Evolutionary conservation across 495 filamentous ascomycete species (phyloP).

Genomic region (Penicillium samsonianum): DNA sequence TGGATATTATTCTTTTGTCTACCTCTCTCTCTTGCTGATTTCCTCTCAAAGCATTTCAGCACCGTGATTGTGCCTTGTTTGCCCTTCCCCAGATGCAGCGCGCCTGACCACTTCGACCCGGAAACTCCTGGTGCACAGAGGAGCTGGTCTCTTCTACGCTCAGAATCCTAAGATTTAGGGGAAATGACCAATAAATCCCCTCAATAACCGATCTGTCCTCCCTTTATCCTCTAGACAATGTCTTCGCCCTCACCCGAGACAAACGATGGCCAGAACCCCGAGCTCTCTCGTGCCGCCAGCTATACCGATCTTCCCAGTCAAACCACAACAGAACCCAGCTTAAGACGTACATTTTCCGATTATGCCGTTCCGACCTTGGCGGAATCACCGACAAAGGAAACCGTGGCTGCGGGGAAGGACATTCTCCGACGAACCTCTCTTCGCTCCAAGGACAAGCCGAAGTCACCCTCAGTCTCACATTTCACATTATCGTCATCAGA

Average conservation of each 20-base stretch:
- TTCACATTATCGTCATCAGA: conserved; percentile 41
- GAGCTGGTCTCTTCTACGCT: conserved; percentile 45
- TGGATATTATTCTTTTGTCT: conserved; percentile 3
- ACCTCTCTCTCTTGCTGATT: background rate
- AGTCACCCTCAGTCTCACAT: conserved; percentile 36
- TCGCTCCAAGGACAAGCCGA: conserved; percentile 39
- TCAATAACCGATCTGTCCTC: conserved; percentile 13
- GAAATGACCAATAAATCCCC: conserved; percentile 33
- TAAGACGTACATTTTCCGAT: conserved; percentile 51
- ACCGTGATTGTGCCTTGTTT: conserved; percentile 11
- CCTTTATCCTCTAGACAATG: conserved; percentile 30
- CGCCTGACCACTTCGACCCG: conserved; percentile 25
- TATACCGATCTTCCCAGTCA: conserved; percentile 45
- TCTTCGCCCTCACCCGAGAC: conserved; percentile 34
- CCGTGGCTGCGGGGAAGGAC: conserved; percentile 47
- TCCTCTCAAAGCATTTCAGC: background rate
- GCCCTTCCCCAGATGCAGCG: conserved; percentile 23
- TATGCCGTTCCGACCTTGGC: conserved; percentile 36
- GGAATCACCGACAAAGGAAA: conserved; percentile 46
- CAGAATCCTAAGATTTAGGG: conserved; percentile 7
- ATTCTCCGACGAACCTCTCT: conserved; percentile 48
- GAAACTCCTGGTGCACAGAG: conserved; percentile 37
- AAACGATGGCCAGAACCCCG: conserved; percentile 31
- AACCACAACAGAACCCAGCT: conserved; percentile 20
- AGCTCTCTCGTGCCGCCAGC: conserved; percentile 43